phyloP scores from a whole-genome alignment of 2,329 filamentous ascomycete genomes.

The Fusarium mangiferae region DNA sequence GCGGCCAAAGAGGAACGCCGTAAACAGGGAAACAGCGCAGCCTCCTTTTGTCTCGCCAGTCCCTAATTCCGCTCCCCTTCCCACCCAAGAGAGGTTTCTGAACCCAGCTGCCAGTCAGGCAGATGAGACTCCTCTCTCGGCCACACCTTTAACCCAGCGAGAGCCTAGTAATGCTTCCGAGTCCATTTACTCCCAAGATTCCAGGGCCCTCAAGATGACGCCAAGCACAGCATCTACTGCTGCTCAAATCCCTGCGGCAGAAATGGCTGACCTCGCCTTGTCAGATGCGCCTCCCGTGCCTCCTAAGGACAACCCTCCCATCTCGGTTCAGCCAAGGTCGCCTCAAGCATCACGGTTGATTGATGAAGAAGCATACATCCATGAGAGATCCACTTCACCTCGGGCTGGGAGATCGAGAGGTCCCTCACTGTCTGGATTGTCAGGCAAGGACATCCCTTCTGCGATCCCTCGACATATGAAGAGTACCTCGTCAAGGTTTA shows the following conservation, averaged over 20 bases:
- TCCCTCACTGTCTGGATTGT: conserved; percentile 61
- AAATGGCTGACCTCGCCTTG: conserved; percentile 1
- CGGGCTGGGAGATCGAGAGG: conserved; percentile 60
- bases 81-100: conserved; percentile 29
- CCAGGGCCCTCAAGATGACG: conserved; percentile 41
- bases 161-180: conserved; percentile 47
- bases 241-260: conserved; percentile 19
- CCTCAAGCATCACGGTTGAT: conserved; percentile 39
- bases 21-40: conserved; percentile 26
- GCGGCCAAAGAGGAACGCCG: conserved; percentile 53
- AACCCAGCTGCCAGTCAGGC: conserved; percentile 1
- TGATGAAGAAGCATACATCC: conserved; percentile 30
- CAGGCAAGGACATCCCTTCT: conserved; percentile 57
- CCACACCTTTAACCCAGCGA: conserved; percentile 41
- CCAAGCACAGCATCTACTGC: conserved; percentile 43
- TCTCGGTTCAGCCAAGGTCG: conserved; percentile 38
- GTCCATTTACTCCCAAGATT: conserved; percentile 44
- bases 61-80: conserved; percentile 26
- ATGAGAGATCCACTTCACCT: conserved; percentile 39
- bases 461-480: conserved; percentile 73
- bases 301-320: conserved; percentile 50
- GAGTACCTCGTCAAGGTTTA: conserved; percentile 82
- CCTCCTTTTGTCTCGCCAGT: conserved; percentile 19
- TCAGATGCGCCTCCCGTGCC: conserved; percentile 51
- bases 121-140: conserved; percentile 12